Percentiles rank a stretch among this genome's conserved stretches.
These are phyloP conservation scores for Corylus americana DNA, from an alignment of 306 rosid genomes.

Conservation along the genomic window DNA sequence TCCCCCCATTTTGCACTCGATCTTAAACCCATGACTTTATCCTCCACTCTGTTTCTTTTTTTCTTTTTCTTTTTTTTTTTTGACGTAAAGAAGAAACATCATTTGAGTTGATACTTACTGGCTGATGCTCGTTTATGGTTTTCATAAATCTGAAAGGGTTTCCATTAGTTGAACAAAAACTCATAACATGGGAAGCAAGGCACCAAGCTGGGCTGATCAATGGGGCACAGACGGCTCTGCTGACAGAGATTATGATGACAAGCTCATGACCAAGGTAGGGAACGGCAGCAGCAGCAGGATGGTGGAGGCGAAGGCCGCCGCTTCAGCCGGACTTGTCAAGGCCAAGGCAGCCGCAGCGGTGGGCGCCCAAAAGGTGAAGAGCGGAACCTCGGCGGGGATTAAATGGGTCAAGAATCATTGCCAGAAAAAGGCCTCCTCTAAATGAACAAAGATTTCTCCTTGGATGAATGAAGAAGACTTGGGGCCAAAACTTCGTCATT, in stretches of 20 bases:
- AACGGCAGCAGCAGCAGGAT: slow-evolving; percentile 44
- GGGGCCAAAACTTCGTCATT: not conserved
- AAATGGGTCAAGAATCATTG: slow-evolving; percentile 73
- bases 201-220: slow-evolving; percentile 78
- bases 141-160: not conserved
- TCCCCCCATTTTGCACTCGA: too few relatives aligned
- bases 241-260: slow-evolving; percentile 29
- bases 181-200: slow-evolving; percentile 62
- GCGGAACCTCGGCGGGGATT: slow-evolving; percentile 66
- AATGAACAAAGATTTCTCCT: slow-evolving; percentile 29
- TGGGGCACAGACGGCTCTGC: slow-evolving; percentile 60
- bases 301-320: slow-evolving; percentile 62
- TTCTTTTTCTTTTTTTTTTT: too few relatives aligned
- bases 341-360: slow-evolving; percentile 36
- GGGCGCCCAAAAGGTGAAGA: slow-evolving; percentile 44
- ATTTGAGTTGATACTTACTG: not conserved
- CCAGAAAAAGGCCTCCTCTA: slow-evolving; percentile 51
- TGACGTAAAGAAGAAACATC: too few relatives aligned
- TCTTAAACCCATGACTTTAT: not conserved
- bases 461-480: not conserved
- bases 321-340: slow-evolving; percentile 38
- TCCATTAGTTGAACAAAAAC: slow-evolving; percentile 12
- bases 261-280: slow-evolving; percentile 33
- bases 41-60: not conserved
- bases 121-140: not conserved